These are phyloP conservation scores for Geotrichum klebahnii DNA, from an alignment of 1,139 yeast species.

Conservation along the genomic window DNA sequence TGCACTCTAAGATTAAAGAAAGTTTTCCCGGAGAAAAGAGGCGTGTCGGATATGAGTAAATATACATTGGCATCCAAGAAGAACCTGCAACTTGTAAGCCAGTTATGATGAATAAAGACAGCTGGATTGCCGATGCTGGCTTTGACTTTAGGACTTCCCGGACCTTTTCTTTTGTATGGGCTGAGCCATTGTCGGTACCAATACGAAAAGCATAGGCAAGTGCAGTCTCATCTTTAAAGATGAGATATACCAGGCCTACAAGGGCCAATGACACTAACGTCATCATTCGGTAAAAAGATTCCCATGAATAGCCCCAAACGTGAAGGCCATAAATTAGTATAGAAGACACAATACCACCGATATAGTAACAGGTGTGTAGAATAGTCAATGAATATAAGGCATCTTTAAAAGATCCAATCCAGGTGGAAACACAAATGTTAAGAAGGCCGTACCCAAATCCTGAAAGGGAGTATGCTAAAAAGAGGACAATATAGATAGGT, in stretches of 20 bases:
- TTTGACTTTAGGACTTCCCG: conserved; percentile 2
- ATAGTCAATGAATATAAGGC: conserved; percentile 50
- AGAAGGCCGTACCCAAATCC: conserved; percentile 57
- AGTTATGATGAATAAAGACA: conserved; percentile 52
- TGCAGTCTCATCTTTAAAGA: conserved; percentile 16
- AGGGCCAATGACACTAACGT: conserved; percentile 39
- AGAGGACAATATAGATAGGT: conserved; percentile 43
- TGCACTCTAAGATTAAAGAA: conserved; percentile 3
- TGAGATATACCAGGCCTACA: not conserved
- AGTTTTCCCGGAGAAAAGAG: not conserved
- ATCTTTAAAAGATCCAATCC: conserved; percentile 49
- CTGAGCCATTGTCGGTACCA: conserved; percentile 8
- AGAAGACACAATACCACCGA: conserved; percentile 60
- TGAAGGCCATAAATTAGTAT: conserved; percentile 51
- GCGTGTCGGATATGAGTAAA: not conserved
- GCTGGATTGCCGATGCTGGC: not conserved
- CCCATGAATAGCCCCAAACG: conserved; percentile 49
- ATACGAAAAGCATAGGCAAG: conserved; percentile 15
- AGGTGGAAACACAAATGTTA: conserved; percentile 54
- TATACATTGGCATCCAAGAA: conserved; percentile 60
- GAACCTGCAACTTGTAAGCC: conserved; percentile 67
- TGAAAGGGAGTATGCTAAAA: conserved; percentile 52
- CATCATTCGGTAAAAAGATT: conserved; percentile 48
- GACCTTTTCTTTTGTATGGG: conserved; percentile 4
- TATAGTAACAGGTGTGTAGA: conserved; percentile 56